Base-by-base conservation (phyloP, 352 stramenopile genomes). In the Pythium utonaiense region DNA sequence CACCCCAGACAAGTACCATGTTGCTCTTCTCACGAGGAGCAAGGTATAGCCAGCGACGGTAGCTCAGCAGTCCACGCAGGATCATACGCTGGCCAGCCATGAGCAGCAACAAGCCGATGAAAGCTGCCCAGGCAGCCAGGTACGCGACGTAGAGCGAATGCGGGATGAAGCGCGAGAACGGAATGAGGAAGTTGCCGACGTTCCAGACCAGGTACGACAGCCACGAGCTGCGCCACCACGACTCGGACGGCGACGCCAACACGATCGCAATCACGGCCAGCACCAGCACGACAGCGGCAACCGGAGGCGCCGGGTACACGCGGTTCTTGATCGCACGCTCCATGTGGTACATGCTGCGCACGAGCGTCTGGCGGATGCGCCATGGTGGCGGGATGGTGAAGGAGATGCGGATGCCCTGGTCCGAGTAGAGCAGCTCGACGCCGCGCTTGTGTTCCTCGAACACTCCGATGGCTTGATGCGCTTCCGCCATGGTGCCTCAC, bases 11-110 rank as follows among this genome's bases (percentile, higher is more conserved):
- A 47, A 88, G 63, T 27, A 95, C 80, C 1, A 76, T 69, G 12
- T 70, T 71, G 70, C 74, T 86, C 63, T 89, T 90, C 55, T 96
- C 68, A 33, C 73, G 73, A 3, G 83, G 80, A 0, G 53, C 80
- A 7, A 93, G 63, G 74, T 96, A 96, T 12, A 97, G 60, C 87
- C 87, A 97, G 30, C 86, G 79, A 42, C 88, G 78, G 73, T 94
- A 97, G 69, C 81, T 93, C 38, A 96, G 71, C 33, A 97, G 67
- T 13, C 88, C 57, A 10, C 85, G 81, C 27, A 97, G 69, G 48
- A 94, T 77, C 17, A 96, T 63, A 24, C 89, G 83, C 67, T 97
- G 86, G 8, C 86, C 59, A 41, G 76, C 83, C 82, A 96, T 95
- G 67, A 97, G 78, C 56, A 89, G 12, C 21, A 97, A 57, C 7